Percentiles rank a stretch among this genome's conserved stretches.
Evolutionary conservation across 768 basidiomycete species (phyloP).

Genomic region (Psilocybe sp.): DNA sequence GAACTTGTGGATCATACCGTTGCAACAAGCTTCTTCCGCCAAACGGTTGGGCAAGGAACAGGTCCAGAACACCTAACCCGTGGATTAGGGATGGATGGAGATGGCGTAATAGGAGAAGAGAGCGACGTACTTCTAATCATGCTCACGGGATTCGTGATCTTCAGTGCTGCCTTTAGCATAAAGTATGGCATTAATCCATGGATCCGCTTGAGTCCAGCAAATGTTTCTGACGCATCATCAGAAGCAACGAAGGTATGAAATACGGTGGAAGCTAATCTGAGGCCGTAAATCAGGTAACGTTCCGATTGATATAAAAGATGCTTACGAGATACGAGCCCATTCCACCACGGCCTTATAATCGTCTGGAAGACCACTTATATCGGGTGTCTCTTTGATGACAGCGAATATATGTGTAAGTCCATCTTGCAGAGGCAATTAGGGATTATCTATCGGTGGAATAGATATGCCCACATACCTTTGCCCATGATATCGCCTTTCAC

Average conservation of each 20-base stretch:
- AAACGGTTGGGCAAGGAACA: constrained; percentile 97
- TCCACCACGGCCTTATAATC: constrained; percentile 91
- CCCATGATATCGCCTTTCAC: constrained; percentile 95
- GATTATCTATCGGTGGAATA: not conserved
- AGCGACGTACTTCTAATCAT: constrained; percentile 81
- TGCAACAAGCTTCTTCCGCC: constrained; percentile 91
- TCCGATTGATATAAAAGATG: constrained; percentile 12
- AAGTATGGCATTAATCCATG: constrained; percentile 99
- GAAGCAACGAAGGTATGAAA: constrained; percentile 94
- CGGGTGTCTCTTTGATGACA: constrained; percentile 77
- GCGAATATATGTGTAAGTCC: constrained; percentile 88
- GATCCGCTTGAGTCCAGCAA: constrained; percentile 84
- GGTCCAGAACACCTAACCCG: constrained; percentile 67
- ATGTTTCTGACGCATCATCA: constrained; percentile 87
- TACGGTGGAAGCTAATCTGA: constrained; percentile 90
- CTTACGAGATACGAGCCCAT: constrained; percentile 97
- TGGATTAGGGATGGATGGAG: not conserved
- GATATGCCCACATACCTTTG: constrained; percentile 46
- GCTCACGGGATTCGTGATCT: constrained; percentile 90
- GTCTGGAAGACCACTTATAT: constrained; percentile 71
- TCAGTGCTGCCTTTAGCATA: constrained; percentile 87
- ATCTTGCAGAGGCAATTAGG: constrained; percentile 41
- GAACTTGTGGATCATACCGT: constrained; percentile 42
- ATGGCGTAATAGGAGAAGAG: not conserved
- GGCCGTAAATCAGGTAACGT: constrained; percentile 4